Conservation (phyloP, 2,329 filamentous ascomycete species). For the Westerdykella aurantiaca region DNA sequence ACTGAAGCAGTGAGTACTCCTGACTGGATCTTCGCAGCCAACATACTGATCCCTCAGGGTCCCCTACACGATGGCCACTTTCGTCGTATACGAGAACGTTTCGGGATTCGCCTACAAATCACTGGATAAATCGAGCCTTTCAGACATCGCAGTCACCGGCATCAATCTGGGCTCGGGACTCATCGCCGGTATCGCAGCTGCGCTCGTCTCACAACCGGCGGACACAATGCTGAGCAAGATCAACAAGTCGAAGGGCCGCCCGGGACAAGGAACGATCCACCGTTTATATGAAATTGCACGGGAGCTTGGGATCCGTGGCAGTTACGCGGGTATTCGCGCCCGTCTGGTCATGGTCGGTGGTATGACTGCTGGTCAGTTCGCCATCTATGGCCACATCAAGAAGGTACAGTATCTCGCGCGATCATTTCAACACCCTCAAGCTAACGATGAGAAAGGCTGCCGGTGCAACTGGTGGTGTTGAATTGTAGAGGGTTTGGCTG, state of each 20-base stretch:
- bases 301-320: slow-evolving; percentile 75
- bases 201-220: slow-evolving; percentile 80
- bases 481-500: slow-evolving; percentile 1
- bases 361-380: slow-evolving; percentile 59
- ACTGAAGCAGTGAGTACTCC: slow-evolving; percentile 38
- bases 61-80: slow-evolving; percentile 92
- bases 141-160: slow-evolving; percentile 64
- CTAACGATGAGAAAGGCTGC: slow-evolving; percentile 32
- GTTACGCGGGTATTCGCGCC: slow-evolving; percentile 75
- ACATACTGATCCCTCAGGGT: slow-evolving; percentile 51
- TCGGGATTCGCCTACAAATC: slow-evolving; percentile 63
- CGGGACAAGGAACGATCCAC: slow-evolving; percentile 74
- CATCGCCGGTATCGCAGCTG: slow-evolving; percentile 80
- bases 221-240: slow-evolving; percentile 95
- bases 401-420: slow-evolving; percentile 34
- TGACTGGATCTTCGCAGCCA: not conserved
- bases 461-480: slow-evolving; percentile 60
- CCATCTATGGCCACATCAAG: slow-evolving; percentile 76
- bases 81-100: slow-evolving; percentile 89
- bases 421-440: not conserved
- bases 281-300: slow-evolving; percentile 82
- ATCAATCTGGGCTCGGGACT: slow-evolving; percentile 83
- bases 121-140: slow-evolving; percentile 65
- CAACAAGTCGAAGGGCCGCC: slow-evolving; percentile 87
- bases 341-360: slow-evolving; percentile 67